Evolutionary conservation across 345 rosid species (phyloP), one percentile per base, ranked within the genome.

Genomic region (Linum trigynum): DNA sequence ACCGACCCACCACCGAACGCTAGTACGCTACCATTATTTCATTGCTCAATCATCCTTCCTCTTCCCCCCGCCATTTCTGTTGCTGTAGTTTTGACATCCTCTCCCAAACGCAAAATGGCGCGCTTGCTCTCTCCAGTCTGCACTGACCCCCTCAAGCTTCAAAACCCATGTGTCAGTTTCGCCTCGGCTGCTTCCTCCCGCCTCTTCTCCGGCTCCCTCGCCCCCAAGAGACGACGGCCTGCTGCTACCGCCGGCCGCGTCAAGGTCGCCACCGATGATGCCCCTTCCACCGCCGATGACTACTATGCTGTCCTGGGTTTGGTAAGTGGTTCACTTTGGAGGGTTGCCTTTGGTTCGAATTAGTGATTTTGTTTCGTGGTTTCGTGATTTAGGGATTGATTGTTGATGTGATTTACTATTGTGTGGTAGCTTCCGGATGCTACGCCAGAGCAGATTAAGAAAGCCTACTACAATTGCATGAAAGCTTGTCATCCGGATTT

Each of bases 391-490:
- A 38, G 16, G 43, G 42, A 15, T n/a, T 61, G 16, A 38, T 59
- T n/a, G 8, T 57, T 57, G 61, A 23, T 57, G 9, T 32, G 4
- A 16, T n/a, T 57, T 1, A n/a, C 0, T 3, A 15, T 17, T 65
- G 65, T 57, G 32, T 23, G 14, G 37, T 72, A 85, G 98, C 89
- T 83, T 67, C 97, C 99, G 38, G 92, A 90, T 84, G 96, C 99
- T 14, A 82, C 92, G 10, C 90, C 77, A 15, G 88, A 70, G 53
- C 90, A 92, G 85, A 92, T 92, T 56, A 92, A 88, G 85, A 85
- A 86, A 76, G 97, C 99, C 0, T 92, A 92, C 70, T 90, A 92
- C 74, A 92, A 86, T 62, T 92, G 97, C 86, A 92, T 92, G 96
- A 92, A 90, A 72, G 83, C 86, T 57, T 92, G 99, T 3, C 99